Evolutionary conservation across 495 filamentous ascomycete species (phyloP).

Genomic region (Penicillium dipodomyicola): DNA sequence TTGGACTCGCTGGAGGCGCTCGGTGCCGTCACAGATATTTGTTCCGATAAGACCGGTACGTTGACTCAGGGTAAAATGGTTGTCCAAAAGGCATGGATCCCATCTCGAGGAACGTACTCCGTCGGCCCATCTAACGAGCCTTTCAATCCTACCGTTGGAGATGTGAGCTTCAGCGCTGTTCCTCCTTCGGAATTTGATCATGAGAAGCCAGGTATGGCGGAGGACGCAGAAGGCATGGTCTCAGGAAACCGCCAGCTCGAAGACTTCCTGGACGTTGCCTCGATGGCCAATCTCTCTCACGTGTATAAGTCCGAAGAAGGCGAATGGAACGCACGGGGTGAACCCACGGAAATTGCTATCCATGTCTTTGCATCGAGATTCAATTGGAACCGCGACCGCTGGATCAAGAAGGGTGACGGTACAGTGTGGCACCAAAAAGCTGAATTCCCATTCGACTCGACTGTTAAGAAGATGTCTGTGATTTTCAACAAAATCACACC

Average conservation of each 20-base stretch:
- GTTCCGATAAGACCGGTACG: slow-evolving; percentile 82
- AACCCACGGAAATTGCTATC: slow-evolving; percentile 62
- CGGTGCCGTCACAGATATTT: slow-evolving; percentile 84
- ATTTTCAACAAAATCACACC: slow-evolving; percentile 40
- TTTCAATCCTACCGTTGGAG: slow-evolving; percentile 46
- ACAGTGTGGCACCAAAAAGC: slow-evolving; percentile 48
- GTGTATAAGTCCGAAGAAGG: slow-evolving; percentile 42
- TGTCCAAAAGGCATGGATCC: slow-evolving; percentile 69
- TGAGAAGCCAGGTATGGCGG: slow-evolving; percentile 19
- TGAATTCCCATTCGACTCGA: slow-evolving; percentile 60
- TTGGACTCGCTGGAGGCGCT: slow-evolving; percentile 73
- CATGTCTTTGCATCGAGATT: slow-evolving; percentile 59
- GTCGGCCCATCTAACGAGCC: slow-evolving; percentile 47
- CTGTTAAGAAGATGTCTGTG: slow-evolving; percentile 60
- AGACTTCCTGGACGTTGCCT: slow-evolving; percentile 52
- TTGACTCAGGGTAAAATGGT: slow-evolving; percentile 86
- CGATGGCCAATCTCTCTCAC: slow-evolving; percentile 58
- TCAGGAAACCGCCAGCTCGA: slow-evolving; percentile 24
- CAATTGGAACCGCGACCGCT: slow-evolving; percentile 49
- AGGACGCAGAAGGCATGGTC: slow-evolving; percentile 23
- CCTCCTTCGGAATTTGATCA: slow-evolving; percentile 29
- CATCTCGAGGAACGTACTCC: slow-evolving; percentile 53
- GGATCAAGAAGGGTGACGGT: slow-evolving; percentile 36
- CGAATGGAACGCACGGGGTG: slow-evolving; percentile 54
- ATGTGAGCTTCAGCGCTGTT: slow-evolving; percentile 37